A percentile compares a stretch with the other conserved stretches of the same genome.
phyloP scores from a whole-genome alignment of 768 basidiomycete species.

The Kwoniella dendrophila region DNA sequence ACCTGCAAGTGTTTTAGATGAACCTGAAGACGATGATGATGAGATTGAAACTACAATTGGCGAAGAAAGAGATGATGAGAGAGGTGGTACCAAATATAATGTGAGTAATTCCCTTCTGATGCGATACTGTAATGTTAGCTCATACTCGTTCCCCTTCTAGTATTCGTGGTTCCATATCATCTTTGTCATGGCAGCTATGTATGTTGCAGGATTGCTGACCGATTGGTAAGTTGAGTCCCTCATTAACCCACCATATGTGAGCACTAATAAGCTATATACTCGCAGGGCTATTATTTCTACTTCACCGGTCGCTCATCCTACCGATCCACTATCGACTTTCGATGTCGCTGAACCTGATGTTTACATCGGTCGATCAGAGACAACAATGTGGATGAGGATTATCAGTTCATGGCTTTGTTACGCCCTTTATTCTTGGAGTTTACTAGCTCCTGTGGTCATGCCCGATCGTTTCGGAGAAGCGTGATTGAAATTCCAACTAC shows the following conservation, averaged over 20 bases:
- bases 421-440: constrained; percentile 54
- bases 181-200: constrained; percentile 94
- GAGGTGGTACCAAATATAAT: constrained; percentile 90
- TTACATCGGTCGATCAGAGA: constrained; percentile 91
- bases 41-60: constrained; percentile 60
- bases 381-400: constrained; percentile 99
- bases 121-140: background rate
- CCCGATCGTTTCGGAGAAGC: constrained; percentile 61
- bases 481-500: too few species aligned
- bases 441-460: constrained; percentile 80
- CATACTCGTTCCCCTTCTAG: constrained; percentile 57
- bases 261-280: too few species aligned
- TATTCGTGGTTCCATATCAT: constrained; percentile 99
- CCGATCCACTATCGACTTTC: constrained; percentile 24
- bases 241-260: too few species aligned
- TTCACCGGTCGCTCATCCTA: constrained; percentile 46
- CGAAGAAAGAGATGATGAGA: constrained; percentile 86
- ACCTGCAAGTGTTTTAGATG: constrained; percentile 82
- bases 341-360: constrained; percentile 58
- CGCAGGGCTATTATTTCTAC: constrained; percentile 56
- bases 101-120: constrained; percentile 59
- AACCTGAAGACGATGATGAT: constrained; percentile 72
- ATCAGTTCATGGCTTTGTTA: constrained; percentile 91
- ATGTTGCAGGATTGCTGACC: constrained; percentile 92
- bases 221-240: constrained; percentile 81